These are phyloP conservation scores for Sporopachydermia quercuum DNA, from an alignment of 805 yeast species.

Conservation along the genomic window DNA sequence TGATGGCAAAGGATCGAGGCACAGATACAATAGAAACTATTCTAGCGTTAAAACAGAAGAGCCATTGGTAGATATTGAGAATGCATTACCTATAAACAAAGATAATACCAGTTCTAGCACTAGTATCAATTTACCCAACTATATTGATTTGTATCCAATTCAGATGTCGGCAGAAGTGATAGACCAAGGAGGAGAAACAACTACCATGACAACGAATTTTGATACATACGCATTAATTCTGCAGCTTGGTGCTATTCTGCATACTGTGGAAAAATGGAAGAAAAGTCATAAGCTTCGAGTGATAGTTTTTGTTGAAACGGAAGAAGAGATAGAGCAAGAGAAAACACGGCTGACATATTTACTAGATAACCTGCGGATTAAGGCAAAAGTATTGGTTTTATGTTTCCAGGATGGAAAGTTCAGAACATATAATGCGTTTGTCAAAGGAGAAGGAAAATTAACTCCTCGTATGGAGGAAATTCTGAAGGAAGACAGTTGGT, in stretches of 20 bases:
- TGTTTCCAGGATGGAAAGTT: constrained; percentile 44
- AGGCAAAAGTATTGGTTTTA: constrained; percentile 63
- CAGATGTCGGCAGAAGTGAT: constrained; percentile 84
- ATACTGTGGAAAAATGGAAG: constrained; percentile 91
- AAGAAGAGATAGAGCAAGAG: constrained; percentile 60
- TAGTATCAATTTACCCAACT: constrained; percentile 18
- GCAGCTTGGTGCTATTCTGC: constrained; percentile 84
- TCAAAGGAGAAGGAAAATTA: constrained; percentile 43
- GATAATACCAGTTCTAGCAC: not conserved
- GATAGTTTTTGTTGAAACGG: constrained; percentile 77
- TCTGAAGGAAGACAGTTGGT: constrained; percentile 67
- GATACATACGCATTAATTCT: constrained; percentile 91
- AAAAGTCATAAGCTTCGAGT: constrained; percentile 60
- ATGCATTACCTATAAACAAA: not conserved
- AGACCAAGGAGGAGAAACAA: constrained; percentile 45
- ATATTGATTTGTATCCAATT: constrained; percentile 86
- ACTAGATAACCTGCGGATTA: constrained; percentile 66
- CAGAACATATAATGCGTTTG: constrained; percentile 56
- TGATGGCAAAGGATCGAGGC: constrained; percentile 17
- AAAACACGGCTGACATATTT: constrained; percentile 41
- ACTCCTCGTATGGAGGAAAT: constrained; percentile 32
- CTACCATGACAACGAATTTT: constrained; percentile 73
- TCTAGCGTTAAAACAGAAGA: no score
- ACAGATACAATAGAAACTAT: not conserved
- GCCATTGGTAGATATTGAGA: no score